Conservation (phyloP, 306 rosid species). For the Ceratonia siliqua region DNA sequence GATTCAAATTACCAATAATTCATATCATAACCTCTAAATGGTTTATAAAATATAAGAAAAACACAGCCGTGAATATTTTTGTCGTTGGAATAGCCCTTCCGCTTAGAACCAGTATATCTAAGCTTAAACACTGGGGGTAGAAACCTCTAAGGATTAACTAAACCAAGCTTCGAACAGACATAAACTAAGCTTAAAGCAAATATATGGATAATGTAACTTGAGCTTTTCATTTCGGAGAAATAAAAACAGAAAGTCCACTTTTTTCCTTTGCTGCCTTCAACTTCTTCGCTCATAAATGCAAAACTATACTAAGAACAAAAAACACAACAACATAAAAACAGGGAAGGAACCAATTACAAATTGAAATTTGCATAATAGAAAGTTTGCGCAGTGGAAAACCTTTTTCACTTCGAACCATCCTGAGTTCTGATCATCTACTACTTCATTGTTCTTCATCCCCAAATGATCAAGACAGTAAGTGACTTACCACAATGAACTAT, state of each 20-base stretch:
- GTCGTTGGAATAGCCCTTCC: neutral
- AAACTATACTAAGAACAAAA: neutral
- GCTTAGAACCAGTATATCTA: neutral
- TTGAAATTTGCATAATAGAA: slow-evolving; percentile 6
- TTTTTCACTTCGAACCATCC: slow-evolving; percentile 99
- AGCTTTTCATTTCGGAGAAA: slow-evolving; percentile 2
- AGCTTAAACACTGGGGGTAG: neutral
- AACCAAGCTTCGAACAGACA: slow-evolving; percentile 7
- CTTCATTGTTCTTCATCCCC: slow-evolving; percentile 68
- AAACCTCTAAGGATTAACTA: neutral
- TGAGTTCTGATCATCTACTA: slow-evolving; percentile 80
- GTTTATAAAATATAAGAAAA: neutral
- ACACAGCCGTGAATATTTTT: neutral
- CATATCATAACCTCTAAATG: neutral
- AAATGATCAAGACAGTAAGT: slow-evolving; percentile 38
- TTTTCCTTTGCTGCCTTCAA: slow-evolving; percentile 22
- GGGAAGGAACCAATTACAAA: neutral
- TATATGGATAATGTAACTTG: neutral
- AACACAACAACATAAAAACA: neutral
- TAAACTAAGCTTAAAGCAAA: slow-evolving; percentile 12
- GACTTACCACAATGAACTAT: slow-evolving; percentile 13
- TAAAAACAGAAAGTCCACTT: neutral
- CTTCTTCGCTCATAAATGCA: neutral
- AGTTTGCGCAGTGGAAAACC: slow-evolving; percentile 43
- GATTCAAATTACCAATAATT: neutral